These are phyloP conservation scores for Heliamphora exappendiculata DNA, from an alignment of 148 eudicot genomes.

Conservation along the genomic window DNA sequence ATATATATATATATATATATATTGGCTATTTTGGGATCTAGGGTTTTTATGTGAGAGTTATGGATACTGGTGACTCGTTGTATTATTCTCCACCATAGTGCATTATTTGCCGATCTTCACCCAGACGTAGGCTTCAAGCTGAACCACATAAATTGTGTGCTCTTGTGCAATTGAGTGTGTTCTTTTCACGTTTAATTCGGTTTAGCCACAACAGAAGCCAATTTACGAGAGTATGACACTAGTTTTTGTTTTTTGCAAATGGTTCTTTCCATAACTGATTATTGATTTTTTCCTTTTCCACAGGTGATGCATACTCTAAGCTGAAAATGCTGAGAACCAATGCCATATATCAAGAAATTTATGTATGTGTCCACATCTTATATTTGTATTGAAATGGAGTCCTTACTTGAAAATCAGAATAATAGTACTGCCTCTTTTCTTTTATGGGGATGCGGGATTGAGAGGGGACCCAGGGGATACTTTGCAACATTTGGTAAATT, in stretches of 20 bases:
- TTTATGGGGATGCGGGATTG: not conserved
- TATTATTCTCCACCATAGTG: too few relatives aligned
- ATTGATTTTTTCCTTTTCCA: conserved; percentile 1
- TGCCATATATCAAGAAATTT: conserved; percentile 21
- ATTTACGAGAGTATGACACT: too few relatives aligned
- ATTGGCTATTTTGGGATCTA: too few relatives aligned
- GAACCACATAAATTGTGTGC: too few relatives aligned
- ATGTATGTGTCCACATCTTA: conserved; percentile 28
- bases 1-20: too few relatives aligned
- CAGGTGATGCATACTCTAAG: conserved; percentile 42
- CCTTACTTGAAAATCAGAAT: not conserved
- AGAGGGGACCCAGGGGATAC: not conserved
- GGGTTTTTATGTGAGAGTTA: too few relatives aligned
- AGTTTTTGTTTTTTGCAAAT: not conserved
- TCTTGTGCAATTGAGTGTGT: too few relatives aligned
- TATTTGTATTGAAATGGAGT: not conserved
- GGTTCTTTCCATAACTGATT: not conserved
- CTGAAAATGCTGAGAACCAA: conserved; percentile 23
- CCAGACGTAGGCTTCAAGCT: too few relatives aligned
- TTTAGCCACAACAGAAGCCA: not conserved
- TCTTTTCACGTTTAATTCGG: too few relatives aligned
- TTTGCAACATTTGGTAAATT: not conserved
- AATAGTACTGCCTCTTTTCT: not conserved
- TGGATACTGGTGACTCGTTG: too few relatives aligned
- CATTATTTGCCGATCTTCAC: too few relatives aligned